Conservation (phyloP, 2,329 filamentous ascomycete species). For the Podosphaera xanthii region DNA sequence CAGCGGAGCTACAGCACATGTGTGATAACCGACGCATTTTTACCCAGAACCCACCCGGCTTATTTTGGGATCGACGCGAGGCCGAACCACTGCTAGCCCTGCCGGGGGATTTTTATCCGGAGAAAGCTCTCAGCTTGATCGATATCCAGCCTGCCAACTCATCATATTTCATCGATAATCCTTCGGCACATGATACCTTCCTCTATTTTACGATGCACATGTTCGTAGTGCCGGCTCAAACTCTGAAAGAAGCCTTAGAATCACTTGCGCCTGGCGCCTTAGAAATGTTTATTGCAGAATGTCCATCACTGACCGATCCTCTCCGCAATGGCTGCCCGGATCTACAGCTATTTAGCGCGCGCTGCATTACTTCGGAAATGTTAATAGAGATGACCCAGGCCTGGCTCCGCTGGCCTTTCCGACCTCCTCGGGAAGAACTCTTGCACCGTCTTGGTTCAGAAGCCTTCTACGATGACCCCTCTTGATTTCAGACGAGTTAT, state of each 20-base stretch:
- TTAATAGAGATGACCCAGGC: constrained; percentile 32
- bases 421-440: constrained; percentile 39
- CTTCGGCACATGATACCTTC: constrained; percentile 20
- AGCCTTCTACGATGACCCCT: background rate
- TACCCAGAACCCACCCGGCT: constrained; percentile 24
- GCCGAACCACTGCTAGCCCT: constrained; percentile 44
- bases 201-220: constrained; percentile 28
- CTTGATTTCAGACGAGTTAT: too few species aligned
- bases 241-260: constrained; percentile 24
- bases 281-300: constrained; percentile 26
- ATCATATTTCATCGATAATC: constrained; percentile 23
- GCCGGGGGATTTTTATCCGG: constrained; percentile 43
- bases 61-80: constrained; percentile 46
- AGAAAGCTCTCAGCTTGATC: constrained; percentile 31
- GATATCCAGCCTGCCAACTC: constrained; percentile 41
- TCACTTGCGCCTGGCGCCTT: constrained; percentile 34
- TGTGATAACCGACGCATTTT: constrained; percentile 32
- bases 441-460: constrained; percentile 3
- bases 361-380: constrained; percentile 29
- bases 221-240: constrained; percentile 18
- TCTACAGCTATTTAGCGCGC: constrained; percentile 21
- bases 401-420: constrained; percentile 45
- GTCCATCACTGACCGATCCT: constrained; percentile 26
- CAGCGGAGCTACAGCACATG: background rate
- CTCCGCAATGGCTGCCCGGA: constrained; percentile 22